Evolutionary conservation across 805 yeast genomes (phyloP).

Genomic region (Pichia membranifaciens): DNA sequence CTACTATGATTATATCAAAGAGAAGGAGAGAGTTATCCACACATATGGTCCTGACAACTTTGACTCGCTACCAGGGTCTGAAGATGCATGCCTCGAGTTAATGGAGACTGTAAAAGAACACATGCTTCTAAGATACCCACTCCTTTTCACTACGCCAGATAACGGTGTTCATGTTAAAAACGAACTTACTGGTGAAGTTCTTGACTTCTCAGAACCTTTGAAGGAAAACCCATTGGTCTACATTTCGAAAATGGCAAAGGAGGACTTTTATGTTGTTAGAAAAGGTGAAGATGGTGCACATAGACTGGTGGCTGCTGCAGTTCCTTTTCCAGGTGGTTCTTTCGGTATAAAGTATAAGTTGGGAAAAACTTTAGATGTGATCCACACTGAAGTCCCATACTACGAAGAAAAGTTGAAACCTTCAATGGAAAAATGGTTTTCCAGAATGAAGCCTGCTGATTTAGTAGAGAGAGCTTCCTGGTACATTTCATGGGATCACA

Average conservation of each 20-base stretch:
- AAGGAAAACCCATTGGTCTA: slow-evolving; percentile 59
- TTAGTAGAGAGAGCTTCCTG: slow-evolving; percentile 73
- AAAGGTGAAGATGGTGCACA: slow-evolving; percentile 51
- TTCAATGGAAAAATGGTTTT: slow-evolving; percentile 73
- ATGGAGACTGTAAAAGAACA: slow-evolving; percentile 59
- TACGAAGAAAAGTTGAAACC: slow-evolving; percentile 57
- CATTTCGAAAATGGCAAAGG: slow-evolving; percentile 66
- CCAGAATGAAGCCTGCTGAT: slow-evolving; percentile 50
- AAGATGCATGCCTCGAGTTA: slow-evolving; percentile 55
- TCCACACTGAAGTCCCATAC: slow-evolving; percentile 66
- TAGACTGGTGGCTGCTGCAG: slow-evolving; percentile 67
- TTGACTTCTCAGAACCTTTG: slow-evolving; percentile 56
- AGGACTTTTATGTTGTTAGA: slow-evolving; percentile 62
- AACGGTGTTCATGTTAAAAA: slow-evolving; percentile 51
- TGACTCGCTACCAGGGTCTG: slow-evolving; percentile 61
- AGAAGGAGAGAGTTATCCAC: slow-evolving; percentile 52
- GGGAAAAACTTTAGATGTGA: slow-evolving; percentile 56
- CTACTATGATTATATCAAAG: slow-evolving; percentile 59
- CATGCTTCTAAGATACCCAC: slow-evolving; percentile 57
- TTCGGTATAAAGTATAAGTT: slow-evolving; percentile 56
- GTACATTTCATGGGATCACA: slow-evolving; percentile 72
- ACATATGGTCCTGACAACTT: slow-evolving; percentile 55
- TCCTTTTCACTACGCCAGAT: slow-evolving; percentile 46
- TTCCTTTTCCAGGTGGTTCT: slow-evolving; percentile 75
- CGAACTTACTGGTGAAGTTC: slow-evolving; percentile 54